Evolutionary conservation across 2,329 filamentous ascomycete species (phyloP).

Genomic region (Simplicillium aogashimaense): DNA sequence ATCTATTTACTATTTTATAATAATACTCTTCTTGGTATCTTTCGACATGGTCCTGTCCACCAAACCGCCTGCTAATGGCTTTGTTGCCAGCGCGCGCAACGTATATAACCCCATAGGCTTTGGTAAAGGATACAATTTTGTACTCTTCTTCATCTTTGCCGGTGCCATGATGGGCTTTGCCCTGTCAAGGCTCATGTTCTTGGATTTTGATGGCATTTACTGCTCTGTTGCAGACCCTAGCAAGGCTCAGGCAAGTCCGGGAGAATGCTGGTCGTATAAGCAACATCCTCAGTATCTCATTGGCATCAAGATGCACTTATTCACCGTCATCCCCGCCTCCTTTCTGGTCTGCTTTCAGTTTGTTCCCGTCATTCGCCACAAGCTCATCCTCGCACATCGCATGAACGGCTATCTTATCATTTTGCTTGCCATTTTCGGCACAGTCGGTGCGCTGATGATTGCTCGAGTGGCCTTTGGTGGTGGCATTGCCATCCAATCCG

Average conservation of each 20-base stretch:
- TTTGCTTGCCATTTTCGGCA: constrained; percentile 31
- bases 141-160: constrained; percentile 21
- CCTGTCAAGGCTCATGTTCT: constrained; percentile 34
- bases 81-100: constrained; percentile 11
- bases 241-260: constrained; percentile 14
- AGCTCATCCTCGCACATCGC: constrained; percentile 41
- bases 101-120: constrained; percentile 12
- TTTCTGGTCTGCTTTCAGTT: constrained; percentile 36
- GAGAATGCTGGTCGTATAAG: constrained; percentile 28
- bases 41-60: background rate
- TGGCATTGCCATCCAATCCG: constrained; percentile 32
- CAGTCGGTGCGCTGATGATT: constrained; percentile 41
- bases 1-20: background rate
- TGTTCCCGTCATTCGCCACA: constrained; percentile 33
- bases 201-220: constrained; percentile 30
- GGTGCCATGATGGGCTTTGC: constrained; percentile 33
- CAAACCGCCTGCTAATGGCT: constrained; percentile 8
- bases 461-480: constrained; percentile 40
- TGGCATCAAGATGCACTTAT: constrained; percentile 34
- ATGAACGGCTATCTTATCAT: constrained; percentile 47
- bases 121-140: constrained; percentile 12
- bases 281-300: constrained; percentile 16
- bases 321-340: constrained; percentile 27
- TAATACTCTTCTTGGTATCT: background rate
- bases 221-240: constrained; percentile 9